Base-by-base conservation (phyloP, 768 basidiomycete genomes). In the Sarcodon sp. region DNA sequence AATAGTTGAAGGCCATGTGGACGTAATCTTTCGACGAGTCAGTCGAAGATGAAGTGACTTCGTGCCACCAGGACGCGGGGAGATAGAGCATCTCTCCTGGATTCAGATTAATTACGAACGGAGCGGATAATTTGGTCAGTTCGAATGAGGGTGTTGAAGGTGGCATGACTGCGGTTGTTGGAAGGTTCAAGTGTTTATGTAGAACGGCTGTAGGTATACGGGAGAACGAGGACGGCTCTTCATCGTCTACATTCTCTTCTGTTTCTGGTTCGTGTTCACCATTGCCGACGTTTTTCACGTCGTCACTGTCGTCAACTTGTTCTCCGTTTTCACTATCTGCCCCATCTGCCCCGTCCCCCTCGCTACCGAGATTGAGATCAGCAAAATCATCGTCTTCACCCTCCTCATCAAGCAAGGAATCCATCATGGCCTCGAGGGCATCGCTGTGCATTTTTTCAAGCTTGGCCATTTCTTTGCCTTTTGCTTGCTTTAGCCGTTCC, bases 1-100 rank as follows among this genome's bases (percentile, higher is more conserved):
- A 62, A 46, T 61, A 62, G 52, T 62, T 62, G 51, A 62, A 59
- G 33, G 61, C 61, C 61, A 62, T 62, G 45, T 61, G 59, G 13
- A 62, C 53, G 31, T 47, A 47, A 7, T 44, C 46, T 13, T 33
- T 43, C 16, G 33, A 35, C 11, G 16, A 12, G 32, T 47, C 54
- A 11, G 54, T 51, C 9, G 55, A 51, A 10, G 57, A 56, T 11
- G 61, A 63, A 3, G 61, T 61, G 18, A 63, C 61, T 38, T 63
- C 61, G 49, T 63, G 61, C 57, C 60, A 61, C 61, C 61, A 61
- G 32, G 60, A 61, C 18, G 60, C 60, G 7, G 61, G 61, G 4
- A 63, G 57, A 34, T 63, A 63, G 18, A 63, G 52, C 58, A 61
- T 60, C 46, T 63, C 59, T n/a, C 59, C 60, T 11, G 61, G 61